Evolutionary conservation across 2,329 filamentous ascomycete species (phyloP), one percentile per base, ranked within the genome.

Genomic region (Aspergillus pseudoglaucus): DNA sequence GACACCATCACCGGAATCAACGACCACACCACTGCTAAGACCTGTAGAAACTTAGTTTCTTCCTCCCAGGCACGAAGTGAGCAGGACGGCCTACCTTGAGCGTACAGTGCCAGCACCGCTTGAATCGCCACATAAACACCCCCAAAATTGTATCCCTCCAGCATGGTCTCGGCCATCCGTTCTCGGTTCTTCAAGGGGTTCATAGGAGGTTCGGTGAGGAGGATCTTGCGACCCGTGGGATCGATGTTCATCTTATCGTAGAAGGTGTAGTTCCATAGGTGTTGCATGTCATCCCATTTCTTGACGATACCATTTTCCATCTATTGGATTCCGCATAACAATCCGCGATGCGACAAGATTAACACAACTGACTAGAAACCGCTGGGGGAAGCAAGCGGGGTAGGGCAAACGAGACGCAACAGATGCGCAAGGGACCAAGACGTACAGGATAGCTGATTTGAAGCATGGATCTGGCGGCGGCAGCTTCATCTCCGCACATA

Each of bases 281-380:
- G 91, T 76, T 95, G 88, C 93, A 98, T 98, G 71, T 98, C 93
- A 61, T 98, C 93, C 93, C 93, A 98, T 67, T 90, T 90, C 81
- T 96, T 97, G 59, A 98, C 90, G 63, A 98, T 97, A 63, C 93
- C 93, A 70, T 98, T 98, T 73, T 98, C 93, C 93, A 98, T 98
- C 82, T 85, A 70, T 50, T 20, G 37, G 42, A 47, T 23, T 27
- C n/a, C 42, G 40, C 25, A 17, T 44, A 47, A 51, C 40, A 47
- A 46, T 45, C 27, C 33, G 25, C 25, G 15, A 39, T 18, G 17
- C 37, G 37, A 20, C 18, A 47, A 56, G 47, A 55, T 59, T 53
- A 59, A 53, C 51, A 56, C 38, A 54, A 47, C 47, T 55, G 59
- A 33, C 25, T 12, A 30, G 25, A 12, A 44, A 44, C 45, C 20